Evolutionary conservation across 495 filamentous ascomycete species (phyloP).

Genomic region (Diplogelasinospora grovesii): DNA sequence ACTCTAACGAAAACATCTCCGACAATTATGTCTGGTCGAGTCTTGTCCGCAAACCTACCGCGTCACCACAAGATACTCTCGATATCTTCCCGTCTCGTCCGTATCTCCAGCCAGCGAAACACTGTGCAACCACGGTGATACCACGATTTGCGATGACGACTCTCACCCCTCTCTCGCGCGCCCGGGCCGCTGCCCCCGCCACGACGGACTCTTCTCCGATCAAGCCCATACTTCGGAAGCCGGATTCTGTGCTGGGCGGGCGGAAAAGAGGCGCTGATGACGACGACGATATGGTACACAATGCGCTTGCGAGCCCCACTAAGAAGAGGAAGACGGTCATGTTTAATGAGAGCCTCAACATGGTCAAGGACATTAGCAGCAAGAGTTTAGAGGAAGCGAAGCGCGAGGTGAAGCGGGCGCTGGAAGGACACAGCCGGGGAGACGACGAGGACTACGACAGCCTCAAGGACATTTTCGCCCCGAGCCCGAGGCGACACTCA

Average conservation of each 20-base stretch:
- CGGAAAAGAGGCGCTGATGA: slow-evolving; percentile 33
- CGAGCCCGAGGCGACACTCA: slow-evolving; percentile 22
- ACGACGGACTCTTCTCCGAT: slow-evolving; percentile 23
- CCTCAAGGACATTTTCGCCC: slow-evolving; percentile 61
- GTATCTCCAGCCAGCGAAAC: no score
- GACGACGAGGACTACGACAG: slow-evolving; percentile 67
- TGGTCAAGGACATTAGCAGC: slow-evolving; percentile 47
- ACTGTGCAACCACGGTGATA: no score
- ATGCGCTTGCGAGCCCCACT: slow-evolving; percentile 43
- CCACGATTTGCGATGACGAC: slow-evolving; percentile 22
- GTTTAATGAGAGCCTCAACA: slow-evolving; percentile 67
- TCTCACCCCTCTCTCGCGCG: slow-evolving; percentile 19
- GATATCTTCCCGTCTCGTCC: background rate
- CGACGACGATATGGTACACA: slow-evolving; percentile 32
- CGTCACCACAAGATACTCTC: no score
- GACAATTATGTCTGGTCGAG: slow-evolving; percentile 10
- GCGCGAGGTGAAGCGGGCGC: slow-evolving; percentile 66
- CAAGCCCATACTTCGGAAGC: slow-evolving; percentile 40
- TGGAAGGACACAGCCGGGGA: slow-evolving; percentile 59
- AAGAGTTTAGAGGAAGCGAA: slow-evolving; percentile 49
- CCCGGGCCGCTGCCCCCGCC: slow-evolving; percentile 16
- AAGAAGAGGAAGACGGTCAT: slow-evolving; percentile 56
- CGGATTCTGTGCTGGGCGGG: slow-evolving; percentile 29
- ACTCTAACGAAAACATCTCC: background rate
- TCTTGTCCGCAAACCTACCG: slow-evolving; percentile 1